A percentile compares a stretch with the other conserved stretches of the same genome.
phyloP scores from a whole-genome alignment of 208 protist genomes.

The Trypanosoma platydactyli region DNA sequence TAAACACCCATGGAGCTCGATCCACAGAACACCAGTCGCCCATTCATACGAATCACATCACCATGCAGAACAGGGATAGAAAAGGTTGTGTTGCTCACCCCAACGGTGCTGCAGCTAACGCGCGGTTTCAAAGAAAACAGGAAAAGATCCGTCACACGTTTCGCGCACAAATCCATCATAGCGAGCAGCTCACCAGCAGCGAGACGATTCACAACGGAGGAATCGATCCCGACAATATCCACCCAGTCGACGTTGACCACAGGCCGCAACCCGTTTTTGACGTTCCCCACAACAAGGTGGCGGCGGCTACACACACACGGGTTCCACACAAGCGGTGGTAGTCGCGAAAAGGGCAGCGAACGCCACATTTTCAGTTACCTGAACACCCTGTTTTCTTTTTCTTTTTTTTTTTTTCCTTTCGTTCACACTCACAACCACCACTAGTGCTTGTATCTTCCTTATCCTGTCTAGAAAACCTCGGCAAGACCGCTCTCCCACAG shows the following conservation, averaged over 20 bases:
- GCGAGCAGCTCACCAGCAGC: conserved; percentile 77
- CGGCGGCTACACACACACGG: conserved; percentile 10
- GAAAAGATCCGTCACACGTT: conserved; percentile 48
- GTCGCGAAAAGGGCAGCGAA: background rate
- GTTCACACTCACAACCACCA: too few species aligned
- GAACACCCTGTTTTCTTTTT: conserved; percentile 6
- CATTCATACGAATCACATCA: conserved; percentile 79
- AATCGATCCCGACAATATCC: conserved; percentile 73
- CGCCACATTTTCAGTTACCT: background rate
- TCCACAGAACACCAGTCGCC: conserved; percentile 75
- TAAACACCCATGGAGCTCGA: conserved; percentile 82
- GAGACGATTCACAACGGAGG: conserved; percentile 44
- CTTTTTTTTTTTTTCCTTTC: conserved; percentile 5
- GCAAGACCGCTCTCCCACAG: too few species aligned
- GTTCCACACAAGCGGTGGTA: conserved; percentile 1
- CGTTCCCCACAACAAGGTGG: conserved; percentile 57
- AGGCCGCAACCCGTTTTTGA: conserved; percentile 48
- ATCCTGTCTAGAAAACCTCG: too few species aligned
- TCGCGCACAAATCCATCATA: conserved; percentile 89
- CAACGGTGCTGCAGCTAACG: conserved; percentile 70
- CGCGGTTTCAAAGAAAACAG: conserved; percentile 24
- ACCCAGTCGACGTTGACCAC: conserved; percentile 67
- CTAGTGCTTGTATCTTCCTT: too few species aligned
- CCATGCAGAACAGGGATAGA: conserved; percentile 80
- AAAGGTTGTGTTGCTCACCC: conserved; percentile 84